A percentile compares a stretch with the other conserved stretches of the same genome.
phyloP scores from a whole-genome alignment of 352 stramenopile species.

The Phytophthora agathidicida region DNA sequence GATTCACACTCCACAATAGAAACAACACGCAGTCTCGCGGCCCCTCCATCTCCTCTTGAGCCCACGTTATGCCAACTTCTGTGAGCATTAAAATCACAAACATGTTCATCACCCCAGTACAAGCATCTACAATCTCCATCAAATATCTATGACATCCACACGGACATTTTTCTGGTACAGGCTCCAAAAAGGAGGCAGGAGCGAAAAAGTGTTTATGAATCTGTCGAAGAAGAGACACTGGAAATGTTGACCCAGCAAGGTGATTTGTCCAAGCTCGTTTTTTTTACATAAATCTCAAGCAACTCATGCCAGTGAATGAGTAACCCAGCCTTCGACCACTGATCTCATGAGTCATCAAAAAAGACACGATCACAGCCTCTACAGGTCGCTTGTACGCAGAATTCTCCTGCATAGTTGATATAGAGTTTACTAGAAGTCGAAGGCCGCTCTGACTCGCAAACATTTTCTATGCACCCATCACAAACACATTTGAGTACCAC shows the following conservation, averaged over 20 bases:
- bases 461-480: slow-evolving; percentile 2
- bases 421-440: slow-evolving; percentile 4
- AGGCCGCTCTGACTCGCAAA: slow-evolving; percentile 11
- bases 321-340: slow-evolving; percentile 16
- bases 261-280: slow-evolving; percentile 1
- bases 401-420: neutral
- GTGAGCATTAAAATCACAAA: slow-evolving; percentile 25
- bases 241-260: neutral
- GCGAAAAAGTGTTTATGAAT: slow-evolving; percentile 21
- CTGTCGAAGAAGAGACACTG: slow-evolving; percentile 23
- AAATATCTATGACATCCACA: slow-evolving; percentile 12
- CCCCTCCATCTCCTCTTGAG: slow-evolving; percentile 28
- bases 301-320: slow-evolving; percentile 21
- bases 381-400: slow-evolving; percentile 12
- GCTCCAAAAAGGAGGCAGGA: slow-evolving; percentile 1
- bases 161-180: slow-evolving; percentile 3
- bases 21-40: slow-evolving; percentile 23
- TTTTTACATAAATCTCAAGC: slow-evolving; percentile 25
- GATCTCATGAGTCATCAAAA: slow-evolving; percentile 17
- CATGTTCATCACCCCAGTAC: slow-evolving; percentile 16
- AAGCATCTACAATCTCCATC: neutral
- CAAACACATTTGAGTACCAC: neutral
- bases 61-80: slow-evolving; percentile 18
- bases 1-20: slow-evolving; percentile 15
- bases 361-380: slow-evolving; percentile 7